Base-by-base conservation (phyloP, 495 filamentous ascomycete genomes). In the Podospora comata region DNA sequence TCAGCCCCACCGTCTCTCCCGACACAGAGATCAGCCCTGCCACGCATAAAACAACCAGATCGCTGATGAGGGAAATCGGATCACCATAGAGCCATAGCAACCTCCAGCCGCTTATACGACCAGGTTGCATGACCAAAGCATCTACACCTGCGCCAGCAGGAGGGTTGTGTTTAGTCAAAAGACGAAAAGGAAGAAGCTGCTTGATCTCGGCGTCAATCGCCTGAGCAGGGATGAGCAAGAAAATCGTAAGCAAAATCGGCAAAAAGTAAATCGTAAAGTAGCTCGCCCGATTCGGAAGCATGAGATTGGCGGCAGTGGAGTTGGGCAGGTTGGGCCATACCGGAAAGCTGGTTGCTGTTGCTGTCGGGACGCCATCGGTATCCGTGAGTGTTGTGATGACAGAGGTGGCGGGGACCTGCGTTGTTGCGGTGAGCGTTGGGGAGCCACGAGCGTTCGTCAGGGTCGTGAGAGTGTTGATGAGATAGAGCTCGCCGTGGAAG, bases 221-320 rank as follows among this genome's bases (percentile, higher is more conserved):
- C 30, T 64, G 67, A 0, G 60, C 54, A 0, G 67, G 67, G 0
- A 65, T 16, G n/a, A 68, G 60, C 15, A 68, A 27, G 23, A 59
- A 19, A n/a, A 58, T 6, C 4, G 61, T 65, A 18, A 68, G 61
- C 6, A 65, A 3, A 16, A 68, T 28, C 1, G 67, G 67, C 61
- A 65, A 18, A 53, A 68, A 68, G 28, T 68, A 68, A 13, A 65
- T 55, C 28, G 23, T 20, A 20, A 68, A 65, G 54, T 68, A 68
- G 67, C 11, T 58, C 7, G n/a, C 18, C 4, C 34, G 18, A 9
- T 57, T 64, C 13, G 60, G 15, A 4, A 60, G 11, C 53, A 60
- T n/a, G 62, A 64, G 6, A 20, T 65, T 54, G 44, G 61, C 27
- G n/a, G 67, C 61, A 6, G 23, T 19, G 18, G 67, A 18, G 5